Percentiles rank a stretch among this genome's conserved stretches.
These are phyloP conservation scores for Vigna nakashimae DNA, from an alignment of 306 rosid genomes.

Conservation along the genomic window DNA sequence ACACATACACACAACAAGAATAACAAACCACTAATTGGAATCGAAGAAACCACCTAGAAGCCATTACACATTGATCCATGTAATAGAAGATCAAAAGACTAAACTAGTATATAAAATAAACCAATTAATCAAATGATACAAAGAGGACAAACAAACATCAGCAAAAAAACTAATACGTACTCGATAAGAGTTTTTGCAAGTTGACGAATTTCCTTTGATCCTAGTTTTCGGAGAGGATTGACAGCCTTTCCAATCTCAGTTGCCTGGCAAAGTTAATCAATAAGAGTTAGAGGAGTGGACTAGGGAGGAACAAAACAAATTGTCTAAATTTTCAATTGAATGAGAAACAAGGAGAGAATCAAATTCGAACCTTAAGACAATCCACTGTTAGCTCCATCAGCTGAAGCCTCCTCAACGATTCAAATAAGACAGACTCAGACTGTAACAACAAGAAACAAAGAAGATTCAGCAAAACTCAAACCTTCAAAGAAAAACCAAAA, in stretches of 20 bases:
- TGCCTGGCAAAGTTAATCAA: conserved; percentile 61
- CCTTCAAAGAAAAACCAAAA: conserved; percentile 31
- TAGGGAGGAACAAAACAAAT: conserved; percentile 21
- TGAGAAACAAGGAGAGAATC: conserved; percentile 30
- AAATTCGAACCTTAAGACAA: conserved; percentile 68
- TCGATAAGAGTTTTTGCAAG: conserved; percentile 70
- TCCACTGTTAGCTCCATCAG: conserved; percentile 76
- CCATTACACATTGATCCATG: conserved; percentile 25
- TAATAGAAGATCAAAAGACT: conserved; percentile 9
- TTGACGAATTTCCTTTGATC: conserved; percentile 60
- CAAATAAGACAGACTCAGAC: conserved; percentile 79
- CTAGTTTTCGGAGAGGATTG: conserved; percentile 70
- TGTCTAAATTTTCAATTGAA: conserved; percentile 22
- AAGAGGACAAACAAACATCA: conserved; percentile 28
- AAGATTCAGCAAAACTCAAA: conserved; percentile 34
- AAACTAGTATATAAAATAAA: conserved; percentile 25
- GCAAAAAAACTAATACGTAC: conserved; percentile 52
- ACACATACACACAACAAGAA: background rate
- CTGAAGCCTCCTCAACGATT: conserved; percentile 87
- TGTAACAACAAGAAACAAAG: conserved; percentile 53
- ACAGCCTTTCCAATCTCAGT: conserved; percentile 96
- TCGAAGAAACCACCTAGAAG: conserved; percentile 1
- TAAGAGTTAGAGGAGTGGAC: conserved; percentile 20
- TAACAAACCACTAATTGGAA: conserved; percentile 11
- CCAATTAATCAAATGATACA: background rate